These are phyloP conservation scores for Porcisia hertigi DNA, from an alignment of 208 protist genomes.

Conservation along the genomic window DNA sequence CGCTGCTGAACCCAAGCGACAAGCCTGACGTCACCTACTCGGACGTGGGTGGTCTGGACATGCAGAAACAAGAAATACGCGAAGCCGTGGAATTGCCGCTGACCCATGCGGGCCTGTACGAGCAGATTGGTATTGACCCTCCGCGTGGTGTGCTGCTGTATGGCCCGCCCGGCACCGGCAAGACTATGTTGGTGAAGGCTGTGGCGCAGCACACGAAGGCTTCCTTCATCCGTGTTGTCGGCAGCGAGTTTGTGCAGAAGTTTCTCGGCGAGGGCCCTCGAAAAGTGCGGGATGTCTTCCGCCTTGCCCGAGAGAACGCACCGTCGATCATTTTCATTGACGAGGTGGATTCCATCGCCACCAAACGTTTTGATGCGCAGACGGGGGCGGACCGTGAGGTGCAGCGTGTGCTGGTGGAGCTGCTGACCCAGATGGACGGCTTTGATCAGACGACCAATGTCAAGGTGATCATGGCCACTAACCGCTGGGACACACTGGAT, in stretches of 20 bases:
- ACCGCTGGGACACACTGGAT: slow-evolving; percentile 99
- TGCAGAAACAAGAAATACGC: slow-evolving; percentile 99
- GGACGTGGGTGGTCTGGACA: slow-evolving; percentile 99
- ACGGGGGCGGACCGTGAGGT: slow-evolving; percentile 99
- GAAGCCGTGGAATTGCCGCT: slow-evolving; percentile 99
- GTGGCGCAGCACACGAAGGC: slow-evolving; percentile 99
- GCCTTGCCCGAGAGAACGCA: slow-evolving; percentile 98
- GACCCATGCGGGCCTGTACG: slow-evolving; percentile 98
- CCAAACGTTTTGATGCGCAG: slow-evolving; percentile 99
- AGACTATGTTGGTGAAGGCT: slow-evolving; percentile 99
- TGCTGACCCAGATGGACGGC: slow-evolving; percentile 99
- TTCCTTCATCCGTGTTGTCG: slow-evolving; percentile 98
- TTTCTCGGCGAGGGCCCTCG: slow-evolving; percentile 99
- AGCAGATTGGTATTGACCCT: slow-evolving; percentile 99
- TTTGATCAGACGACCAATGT: slow-evolving; percentile 99
- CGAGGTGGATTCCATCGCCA: slow-evolving; percentile 99
- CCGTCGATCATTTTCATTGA: slow-evolving; percentile 99
- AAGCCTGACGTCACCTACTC: slow-evolving; percentile 95
- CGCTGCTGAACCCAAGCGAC: slow-evolving; percentile 92
- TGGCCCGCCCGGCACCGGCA: slow-evolving; percentile 97
- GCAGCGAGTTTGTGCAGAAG: slow-evolving; percentile 99
- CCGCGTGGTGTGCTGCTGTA: slow-evolving; percentile 99
- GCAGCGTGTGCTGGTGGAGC: slow-evolving; percentile 99
- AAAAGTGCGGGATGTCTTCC: slow-evolving; percentile 99
- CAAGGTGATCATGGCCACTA: slow-evolving; percentile 99